Base-by-base conservation (phyloP, 1,284 basidiomycete species). In the Apiotrichum veenhuisii region DNA sequence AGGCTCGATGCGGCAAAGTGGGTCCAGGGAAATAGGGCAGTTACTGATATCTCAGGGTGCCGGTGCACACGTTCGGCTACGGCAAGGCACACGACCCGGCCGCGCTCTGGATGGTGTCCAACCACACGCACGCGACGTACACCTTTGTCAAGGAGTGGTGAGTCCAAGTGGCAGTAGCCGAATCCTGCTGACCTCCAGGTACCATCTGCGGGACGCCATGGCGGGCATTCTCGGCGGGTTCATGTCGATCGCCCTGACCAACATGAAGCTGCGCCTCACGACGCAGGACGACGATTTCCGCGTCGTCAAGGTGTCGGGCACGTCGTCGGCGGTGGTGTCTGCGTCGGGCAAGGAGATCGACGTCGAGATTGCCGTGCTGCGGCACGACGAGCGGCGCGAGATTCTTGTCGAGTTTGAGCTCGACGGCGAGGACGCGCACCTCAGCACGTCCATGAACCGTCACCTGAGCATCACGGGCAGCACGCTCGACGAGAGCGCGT, bases 61-160 rank as follows among this genome's bases (percentile, higher is more conserved):
- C 95, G 1, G 94, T 98, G 54, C 95, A 98, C 76, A 89, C 91
- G 2, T 89, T 98, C 64, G 95, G 95, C 47, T 98, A 95, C 72
- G 94, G 94, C 52, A 89, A 91, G 61, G 89, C 89, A 17, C 95
- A 98, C 73, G 94, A 98, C 74, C 94, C 95, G 8, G 90, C 91
- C 3, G 94, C 92, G n/a, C 83, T 98, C 18, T 98, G 95, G 95
- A 85, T 97, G 44, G 91, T 98, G 81, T 96, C 93, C 14, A 97
- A 97, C 77, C 91, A 97, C 73, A 98, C 95, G 0, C 84, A 85
- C 57, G 95, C 94, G 40, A 93, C 90, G n/a, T 98, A 98, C 78
- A 97, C 93, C 8, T 97, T 94, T 68, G 91, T 96, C 55, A 88
- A 88, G 74, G 93, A 96, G 71, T 95, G 91, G 89, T 48, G 46